Percentiles rank a stretch among this genome's conserved stretches.
Conservation (phyloP, 192 early-diverging fungal genomes). For the Borealophlyctis nickersoniae region DNA sequence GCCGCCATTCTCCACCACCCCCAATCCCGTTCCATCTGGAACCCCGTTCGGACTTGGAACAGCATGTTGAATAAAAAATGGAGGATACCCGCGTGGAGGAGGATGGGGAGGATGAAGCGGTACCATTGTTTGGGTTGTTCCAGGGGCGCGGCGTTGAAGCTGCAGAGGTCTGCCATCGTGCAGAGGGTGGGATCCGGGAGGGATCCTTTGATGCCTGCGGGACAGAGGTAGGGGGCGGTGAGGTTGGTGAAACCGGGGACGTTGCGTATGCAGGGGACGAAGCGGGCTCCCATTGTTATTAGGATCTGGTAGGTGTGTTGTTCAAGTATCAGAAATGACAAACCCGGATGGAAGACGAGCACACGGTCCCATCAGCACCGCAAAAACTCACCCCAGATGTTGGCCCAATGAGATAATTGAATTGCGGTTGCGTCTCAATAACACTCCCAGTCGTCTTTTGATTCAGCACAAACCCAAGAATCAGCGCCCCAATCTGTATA, state of each 20-base stretch:
- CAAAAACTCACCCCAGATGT: slow-evolving; percentile 35
- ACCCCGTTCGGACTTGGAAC: slow-evolving; percentile 67
- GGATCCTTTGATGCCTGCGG: slow-evolving; percentile 35
- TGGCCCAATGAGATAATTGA: slow-evolving; percentile 85
- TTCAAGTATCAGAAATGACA: slow-evolving; percentile 4
- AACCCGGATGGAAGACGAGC: neutral
- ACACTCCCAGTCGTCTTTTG: slow-evolving; percentile 52
- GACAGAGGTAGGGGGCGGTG: slow-evolving; percentile 28
- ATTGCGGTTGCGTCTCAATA: slow-evolving; percentile 58
- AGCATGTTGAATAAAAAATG: slow-evolving; percentile 75
- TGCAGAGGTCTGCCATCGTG: slow-evolving; percentile 58
- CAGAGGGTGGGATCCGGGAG: slow-evolving; percentile 33
- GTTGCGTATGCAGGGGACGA: slow-evolving; percentile 74
- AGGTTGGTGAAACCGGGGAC: slow-evolving; percentile 19
- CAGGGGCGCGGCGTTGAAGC: slow-evolving; percentile 32
- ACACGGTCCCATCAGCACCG: slow-evolving; percentile 21
- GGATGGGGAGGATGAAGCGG: slow-evolving; percentile 78
- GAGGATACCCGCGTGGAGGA: slow-evolving; percentile 76
- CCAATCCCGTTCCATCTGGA: slow-evolving; percentile 71
- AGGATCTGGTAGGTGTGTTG: slow-evolving; percentile 43
- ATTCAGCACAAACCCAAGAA: slow-evolving; percentile 43
- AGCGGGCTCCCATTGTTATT: slow-evolving; percentile 71
- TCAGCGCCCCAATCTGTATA: slow-evolving; percentile 35
- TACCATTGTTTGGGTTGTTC: slow-evolving; percentile 70
- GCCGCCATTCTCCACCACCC: slow-evolving; percentile 68